These are phyloP conservation scores for Tubosaeta sp. DNA, from an alignment of 768 basidiomycete species.

Conservation along the genomic window DNA sequence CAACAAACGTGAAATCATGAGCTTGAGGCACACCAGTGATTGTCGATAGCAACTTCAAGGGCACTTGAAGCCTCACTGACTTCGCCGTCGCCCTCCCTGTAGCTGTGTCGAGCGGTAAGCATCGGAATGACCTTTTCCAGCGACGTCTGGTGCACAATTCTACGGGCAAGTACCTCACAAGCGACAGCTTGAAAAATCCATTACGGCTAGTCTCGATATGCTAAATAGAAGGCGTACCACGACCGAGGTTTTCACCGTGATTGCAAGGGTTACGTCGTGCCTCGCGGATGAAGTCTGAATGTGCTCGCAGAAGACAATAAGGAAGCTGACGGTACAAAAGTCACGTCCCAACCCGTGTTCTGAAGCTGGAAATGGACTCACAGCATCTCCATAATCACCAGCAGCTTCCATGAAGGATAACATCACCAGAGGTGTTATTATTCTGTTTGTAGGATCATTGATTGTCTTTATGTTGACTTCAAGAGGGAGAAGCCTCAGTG, in stretches of 20 bases:
- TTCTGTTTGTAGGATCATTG: constrained; percentile 71
- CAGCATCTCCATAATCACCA: constrained; percentile 84
- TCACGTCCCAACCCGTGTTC: constrained; percentile 1
- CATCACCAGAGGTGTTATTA: constrained; percentile 80
- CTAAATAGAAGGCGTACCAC: constrained; percentile 47
- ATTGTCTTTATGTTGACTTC: constrained; percentile 68
- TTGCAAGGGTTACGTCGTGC: constrained; percentile 80
- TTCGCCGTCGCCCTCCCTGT: constrained; percentile 71
- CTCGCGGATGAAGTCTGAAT: constrained; percentile 77
- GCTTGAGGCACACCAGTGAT: constrained; percentile 61
- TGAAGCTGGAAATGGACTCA: constrained; percentile 33
- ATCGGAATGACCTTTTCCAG: constrained; percentile 61
- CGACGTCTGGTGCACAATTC: constrained; percentile 67
- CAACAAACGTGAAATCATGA: neutral
- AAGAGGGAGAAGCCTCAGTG: constrained; percentile 70
- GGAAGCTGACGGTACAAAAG: constrained; percentile 52
- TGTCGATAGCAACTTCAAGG: constrained; percentile 88
- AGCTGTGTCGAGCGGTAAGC: constrained; percentile 75
- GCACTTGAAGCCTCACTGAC: constrained; percentile 69
- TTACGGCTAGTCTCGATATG: neutral
- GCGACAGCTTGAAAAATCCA: constrained; percentile 51
- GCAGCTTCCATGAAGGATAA: constrained; percentile 73
- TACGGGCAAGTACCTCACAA: constrained; percentile 80
- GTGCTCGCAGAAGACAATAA: constrained; percentile 72
- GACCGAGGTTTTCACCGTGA: constrained; percentile 77